These are phyloP conservation scores for Kwoniella heveanensis DNA, from an alignment of 768 basidiomycete genomes.

Conservation along the genomic window DNA sequence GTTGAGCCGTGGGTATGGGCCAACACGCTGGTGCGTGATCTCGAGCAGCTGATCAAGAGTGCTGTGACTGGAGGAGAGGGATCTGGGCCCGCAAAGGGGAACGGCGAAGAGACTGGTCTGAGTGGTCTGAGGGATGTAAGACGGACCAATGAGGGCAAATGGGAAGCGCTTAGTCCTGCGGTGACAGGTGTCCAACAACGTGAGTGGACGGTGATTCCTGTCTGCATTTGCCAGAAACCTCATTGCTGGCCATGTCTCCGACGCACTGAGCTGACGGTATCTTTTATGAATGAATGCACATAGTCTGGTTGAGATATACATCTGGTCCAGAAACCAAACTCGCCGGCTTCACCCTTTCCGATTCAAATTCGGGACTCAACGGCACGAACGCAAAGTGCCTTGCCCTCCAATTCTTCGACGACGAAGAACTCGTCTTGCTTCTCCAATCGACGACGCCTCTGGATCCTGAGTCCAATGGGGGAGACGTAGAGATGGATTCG, in stretches of 20 bases:
- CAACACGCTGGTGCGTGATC: slow-evolving; percentile 25
- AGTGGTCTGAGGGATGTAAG: slow-evolving; percentile 13
- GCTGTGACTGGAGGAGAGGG: slow-evolving; percentile 5
- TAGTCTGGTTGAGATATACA: slow-evolving; percentile 14
- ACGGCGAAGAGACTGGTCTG: not conserved
- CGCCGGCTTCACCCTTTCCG: slow-evolving; percentile 8
- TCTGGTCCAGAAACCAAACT: not conserved
- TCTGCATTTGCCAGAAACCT: too few relatives aligned
- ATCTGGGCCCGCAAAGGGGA: not conserved
- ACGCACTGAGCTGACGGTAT: too few relatives aligned
- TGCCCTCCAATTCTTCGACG: slow-evolving; percentile 40
- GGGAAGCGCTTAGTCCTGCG: slow-evolving; percentile 7
- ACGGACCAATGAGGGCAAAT: not conserved
- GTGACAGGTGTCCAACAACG: slow-evolving; percentile 1
- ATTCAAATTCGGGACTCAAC: too few relatives aligned
- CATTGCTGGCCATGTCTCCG: too few relatives aligned
- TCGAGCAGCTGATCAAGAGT: slow-evolving; percentile 13
- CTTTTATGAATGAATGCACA: not conserved
- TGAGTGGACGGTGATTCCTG: slow-evolving; percentile 5
- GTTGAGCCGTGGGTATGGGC: slow-evolving; percentile 41
- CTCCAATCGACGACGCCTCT: slow-evolving; percentile 9
- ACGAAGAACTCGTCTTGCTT: slow-evolving; percentile 34
- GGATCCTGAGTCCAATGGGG: not conserved
- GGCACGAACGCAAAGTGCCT: slow-evolving; percentile 11
- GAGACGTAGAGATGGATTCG: slow-evolving; percentile 8